phyloP scores from a whole-genome alignment of 352 stramenopile genomes.

The Phytophthora parvispora region DNA sequence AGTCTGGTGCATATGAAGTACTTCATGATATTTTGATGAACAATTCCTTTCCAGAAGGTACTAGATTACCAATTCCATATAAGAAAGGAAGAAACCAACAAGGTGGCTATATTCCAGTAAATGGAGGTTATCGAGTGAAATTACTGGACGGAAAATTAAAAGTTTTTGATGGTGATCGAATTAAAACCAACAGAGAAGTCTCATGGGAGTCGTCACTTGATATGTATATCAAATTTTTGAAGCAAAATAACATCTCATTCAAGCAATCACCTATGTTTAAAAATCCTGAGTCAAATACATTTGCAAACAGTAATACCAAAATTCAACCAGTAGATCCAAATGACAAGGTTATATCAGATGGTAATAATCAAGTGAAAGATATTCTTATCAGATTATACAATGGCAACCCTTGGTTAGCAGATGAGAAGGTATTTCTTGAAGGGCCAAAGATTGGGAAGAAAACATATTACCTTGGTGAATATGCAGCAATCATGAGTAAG shows the following conservation, averaged over 20 bases:
- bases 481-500: background rate
- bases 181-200: background rate
- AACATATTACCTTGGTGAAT: constrained; percentile 4
- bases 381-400: constrained; percentile 3
- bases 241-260: constrained; percentile 2
- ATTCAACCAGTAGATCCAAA: background rate
- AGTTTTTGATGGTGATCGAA: background rate
- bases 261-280: constrained; percentile 1
- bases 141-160: background rate
- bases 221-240: constrained; percentile 1
- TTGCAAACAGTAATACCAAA: background rate
- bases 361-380: constrained; percentile 1
- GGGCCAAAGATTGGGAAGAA: background rate
- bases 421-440: constrained; percentile 2
- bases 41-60: background rate
- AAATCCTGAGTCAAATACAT: background rate
- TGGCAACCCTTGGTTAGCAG: background rate
- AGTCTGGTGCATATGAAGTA: no score
- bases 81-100: background rate
- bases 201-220: background rate
- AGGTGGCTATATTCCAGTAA: background rate
- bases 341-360: constrained; percentile 2
- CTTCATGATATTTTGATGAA: no score
- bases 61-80: constrained; percentile 3
- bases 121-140: background rate